Evolutionary conservation across 192 early-diverging fungal species (phyloP), one percentile per base, ranked within the genome.

Genomic region (Haplosporangium gracile): DNA sequence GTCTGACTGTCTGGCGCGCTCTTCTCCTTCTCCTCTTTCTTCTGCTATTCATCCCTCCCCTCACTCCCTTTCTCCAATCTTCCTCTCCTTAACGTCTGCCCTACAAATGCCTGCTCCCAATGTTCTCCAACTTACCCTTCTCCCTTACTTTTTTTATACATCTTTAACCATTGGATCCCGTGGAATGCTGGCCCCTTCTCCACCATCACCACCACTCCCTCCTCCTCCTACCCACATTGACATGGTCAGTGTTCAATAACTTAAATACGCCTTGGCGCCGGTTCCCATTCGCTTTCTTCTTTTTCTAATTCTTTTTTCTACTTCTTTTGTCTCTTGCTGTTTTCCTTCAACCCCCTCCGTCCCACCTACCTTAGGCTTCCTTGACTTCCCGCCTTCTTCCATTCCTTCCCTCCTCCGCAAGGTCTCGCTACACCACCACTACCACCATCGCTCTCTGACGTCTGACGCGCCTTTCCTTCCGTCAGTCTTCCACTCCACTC

Each of bases 261-360:
- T 70, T 77, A 77, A 77, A 69, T 43, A 49, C 68, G 13, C 76
- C 76, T 70, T 39, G 76, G 43, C 49, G 40, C 34, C 65, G 11
- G 9, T 9, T 29, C 11, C 2, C 36, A 22, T 68, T 29, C 16
- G 16, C 36, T 16, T 8, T 68, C 22, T 24, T 16, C 10, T 70
- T 29, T 16, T 40, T 70, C 36, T 36, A 36, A 36, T 36, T 40
- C 24, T n/a, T 76, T n/a, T 68, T 76, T 68, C 43, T 69, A 51
- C 68, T 43, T 69, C 57, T 42, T 70, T 49, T 32, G 24, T 9
- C 22, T 26, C 13, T 22, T 42, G 70, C n/a, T 71, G 36, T 22
- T 51, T 71, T 26, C 20, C 8, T 70, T 40, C 40, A 42, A 71
- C 70, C 20, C 20, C 70, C 70, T 42, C 40, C 70, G 70, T 26